phyloP scores from a whole-genome alignment of 2,329 filamentous ascomycete species.

The Exutisphaerella laricina region DNA sequence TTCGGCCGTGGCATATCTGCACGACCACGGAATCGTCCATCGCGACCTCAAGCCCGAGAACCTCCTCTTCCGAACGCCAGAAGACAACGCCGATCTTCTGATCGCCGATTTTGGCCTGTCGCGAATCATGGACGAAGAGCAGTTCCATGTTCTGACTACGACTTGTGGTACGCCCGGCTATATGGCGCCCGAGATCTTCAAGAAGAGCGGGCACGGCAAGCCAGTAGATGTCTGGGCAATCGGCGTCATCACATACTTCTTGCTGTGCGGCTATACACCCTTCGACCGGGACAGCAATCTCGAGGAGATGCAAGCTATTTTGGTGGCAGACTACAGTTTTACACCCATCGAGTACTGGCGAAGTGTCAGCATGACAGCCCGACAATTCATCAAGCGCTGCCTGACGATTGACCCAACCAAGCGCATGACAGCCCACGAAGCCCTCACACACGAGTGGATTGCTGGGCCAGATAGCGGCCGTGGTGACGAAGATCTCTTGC shows the following conservation, averaged over 20 bases:
- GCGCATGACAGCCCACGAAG: slow-evolving; percentile 86
- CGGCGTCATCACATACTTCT: slow-evolving; percentile 97
- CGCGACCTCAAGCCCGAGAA: slow-evolving; percentile 98
- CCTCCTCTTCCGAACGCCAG: slow-evolving; percentile 89
- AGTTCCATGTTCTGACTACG: slow-evolving; percentile 95
- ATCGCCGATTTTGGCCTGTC: slow-evolving; percentile 96
- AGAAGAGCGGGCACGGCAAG: slow-evolving; percentile 96
- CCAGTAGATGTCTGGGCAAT: slow-evolving; percentile 98
- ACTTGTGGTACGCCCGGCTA: slow-evolving; percentile 97
- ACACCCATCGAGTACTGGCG: slow-evolving; percentile 95
- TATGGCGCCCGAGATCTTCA: slow-evolving; percentile 99
- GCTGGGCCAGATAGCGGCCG: slow-evolving; percentile 49
- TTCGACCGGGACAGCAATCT: slow-evolving; percentile 97
- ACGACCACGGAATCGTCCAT: slow-evolving; percentile 98
- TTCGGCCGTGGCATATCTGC: slow-evolving; percentile 95
- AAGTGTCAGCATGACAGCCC: slow-evolving; percentile 73
- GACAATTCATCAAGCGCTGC: slow-evolving; percentile 88
- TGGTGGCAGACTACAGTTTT: slow-evolving; percentile 93
- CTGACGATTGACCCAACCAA: slow-evolving; percentile 81
- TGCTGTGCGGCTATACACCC: slow-evolving; percentile 95
- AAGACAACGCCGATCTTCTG: slow-evolving; percentile 93
- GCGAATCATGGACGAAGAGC: slow-evolving; percentile 97
- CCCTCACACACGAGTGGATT: slow-evolving; percentile 61
- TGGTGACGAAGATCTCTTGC: slow-evolving; percentile 52
- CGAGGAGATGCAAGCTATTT: slow-evolving; percentile 98